Conservation (phyloP, 768 basidiomycete species). For the Mycena venus region DNA sequence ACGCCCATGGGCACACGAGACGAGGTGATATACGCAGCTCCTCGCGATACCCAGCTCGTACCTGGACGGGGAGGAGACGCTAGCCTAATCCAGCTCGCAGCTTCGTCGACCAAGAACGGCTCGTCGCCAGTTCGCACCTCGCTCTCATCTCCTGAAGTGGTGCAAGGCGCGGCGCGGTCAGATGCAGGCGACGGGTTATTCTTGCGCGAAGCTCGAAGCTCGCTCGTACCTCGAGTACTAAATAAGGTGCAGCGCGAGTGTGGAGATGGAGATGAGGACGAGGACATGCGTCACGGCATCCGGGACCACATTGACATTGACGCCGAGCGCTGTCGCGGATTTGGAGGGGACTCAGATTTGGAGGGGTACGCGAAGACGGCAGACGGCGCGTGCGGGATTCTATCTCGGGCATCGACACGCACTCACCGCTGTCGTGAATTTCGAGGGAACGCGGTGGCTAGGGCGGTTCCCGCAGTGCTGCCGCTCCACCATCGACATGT, state of each 20-base stretch:
- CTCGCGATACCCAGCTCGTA: too few relatives aligned
- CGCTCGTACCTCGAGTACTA: too few relatives aligned
- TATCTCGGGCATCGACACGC: not conserved
- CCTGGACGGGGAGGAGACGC: too few relatives aligned
- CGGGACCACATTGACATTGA: not conserved
- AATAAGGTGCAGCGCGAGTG: too few relatives aligned
- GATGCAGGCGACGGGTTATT: not conserved
- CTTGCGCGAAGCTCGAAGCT: not conserved
- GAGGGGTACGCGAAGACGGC: not conserved
- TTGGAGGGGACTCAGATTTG: not conserved
- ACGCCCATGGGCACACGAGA: too few relatives aligned
- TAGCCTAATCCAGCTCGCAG: not conserved
- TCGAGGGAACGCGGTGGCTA: not conserved
- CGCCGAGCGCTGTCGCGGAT: not conserved
- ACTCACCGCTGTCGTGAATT: not conserved
- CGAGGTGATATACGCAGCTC: too few relatives aligned
- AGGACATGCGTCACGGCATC: not conserved
- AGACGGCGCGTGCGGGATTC: not conserved
- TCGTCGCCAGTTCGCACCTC: not conserved
- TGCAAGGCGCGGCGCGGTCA: not conserved
- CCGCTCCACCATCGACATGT: not conserved
- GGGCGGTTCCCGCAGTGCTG: not conserved
- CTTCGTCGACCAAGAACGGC: not conserved
- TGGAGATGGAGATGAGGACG: not conserved
- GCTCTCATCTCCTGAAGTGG: not conserved